Evolutionary conservation across 495 filamentous ascomycete genomes (phyloP), one percentile per base, ranked within the genome.

Genomic region (Podospora anserina): DNA sequence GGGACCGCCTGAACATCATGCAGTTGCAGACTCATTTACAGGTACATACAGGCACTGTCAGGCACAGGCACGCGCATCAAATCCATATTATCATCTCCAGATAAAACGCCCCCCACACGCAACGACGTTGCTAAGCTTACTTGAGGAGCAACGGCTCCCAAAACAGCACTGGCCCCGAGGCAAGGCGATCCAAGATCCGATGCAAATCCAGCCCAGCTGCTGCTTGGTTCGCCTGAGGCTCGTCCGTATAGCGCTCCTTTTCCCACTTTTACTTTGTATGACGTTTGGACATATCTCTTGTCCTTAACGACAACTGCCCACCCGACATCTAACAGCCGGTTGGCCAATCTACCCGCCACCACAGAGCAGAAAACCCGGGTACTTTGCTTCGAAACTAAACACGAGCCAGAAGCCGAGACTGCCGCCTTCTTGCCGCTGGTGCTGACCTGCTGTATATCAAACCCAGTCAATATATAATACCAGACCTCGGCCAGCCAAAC

Each of bases 391-490:
- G 39, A 34, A 60, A 39, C 65, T 27, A 13, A 58, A 58, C 19
- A 49, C 9, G 15, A 49, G 39, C 39, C 39, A 49, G 39, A 49
- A 49, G 39, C 39, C 39, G 39, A 49, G 13, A 11, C 39, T 13
- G 39, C 39, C 39, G 39, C 39, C 39, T 49, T 49, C 9, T 49
- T 49, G 13, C 39, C 39, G 39, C 39, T 49, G 39, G 7, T 32
- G 30, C 30, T 49, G 39, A 49, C 39, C 39, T 49, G 65, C 7
- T 44, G 53, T 70, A 72, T 68, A 74, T 66, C 66, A 64, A 32
- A 65, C 53, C 60, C 61, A 69, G 62, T 64, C 39, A 9, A 70
- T 57, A 63, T 68, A 74, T 72, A 72, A 69, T 54, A 68, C 44
- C 63, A 63, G 69, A 68, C 30, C 65, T 63, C 67, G 49, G 11